Percentiles rank a stretch among this genome's conserved stretches.
Evolutionary conservation across 805 yeast species (phyloP).

Genomic region (Cyberlindnera maritima): DNA sequence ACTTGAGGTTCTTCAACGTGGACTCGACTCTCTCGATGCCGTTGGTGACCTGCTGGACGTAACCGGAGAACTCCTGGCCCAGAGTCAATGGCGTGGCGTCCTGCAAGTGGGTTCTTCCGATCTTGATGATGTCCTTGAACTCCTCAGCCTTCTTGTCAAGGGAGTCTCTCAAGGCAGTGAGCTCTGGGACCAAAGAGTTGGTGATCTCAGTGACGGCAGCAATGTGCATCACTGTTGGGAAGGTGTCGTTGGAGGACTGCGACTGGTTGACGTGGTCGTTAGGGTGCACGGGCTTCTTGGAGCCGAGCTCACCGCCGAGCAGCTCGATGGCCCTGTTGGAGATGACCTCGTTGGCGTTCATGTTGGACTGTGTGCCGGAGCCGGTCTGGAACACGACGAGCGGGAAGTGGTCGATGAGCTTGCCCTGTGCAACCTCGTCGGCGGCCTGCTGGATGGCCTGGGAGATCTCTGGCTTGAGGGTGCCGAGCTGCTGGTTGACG

Average conservation of each 20-base stretch:
- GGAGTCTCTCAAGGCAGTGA: slow-evolving; percentile 74
- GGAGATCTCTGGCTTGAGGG: slow-evolving; percentile 79
- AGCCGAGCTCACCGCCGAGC: slow-evolving; percentile 88
- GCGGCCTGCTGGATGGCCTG: slow-evolving; percentile 91
- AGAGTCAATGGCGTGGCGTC: slow-evolving; percentile 98
- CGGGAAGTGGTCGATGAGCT: slow-evolving; percentile 92
- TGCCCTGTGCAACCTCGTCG: slow-evolving; percentile 90
- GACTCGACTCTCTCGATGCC: slow-evolving; percentile 86
- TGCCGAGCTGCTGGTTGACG: slow-evolving; percentile 80
- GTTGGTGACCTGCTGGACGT: slow-evolving; percentile 87
- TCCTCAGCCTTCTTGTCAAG: slow-evolving; percentile 75
- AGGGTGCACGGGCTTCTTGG: slow-evolving; percentile 94
- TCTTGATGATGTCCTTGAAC: slow-evolving; percentile 87
- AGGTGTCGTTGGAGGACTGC: slow-evolving; percentile 97
- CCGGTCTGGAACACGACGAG: slow-evolving; percentile 99
- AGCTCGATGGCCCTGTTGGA: slow-evolving; percentile 97
- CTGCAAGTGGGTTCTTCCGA: slow-evolving; percentile 98
- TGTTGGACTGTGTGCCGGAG: slow-evolving; percentile 97
- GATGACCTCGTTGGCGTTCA: slow-evolving; percentile 99
- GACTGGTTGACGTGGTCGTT: slow-evolving; percentile 98
- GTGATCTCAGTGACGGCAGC: slow-evolving; percentile 93
- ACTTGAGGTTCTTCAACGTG: slow-evolving; percentile 70
- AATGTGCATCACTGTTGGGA: slow-evolving; percentile 99
- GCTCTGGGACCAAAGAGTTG: slow-evolving; percentile 72
- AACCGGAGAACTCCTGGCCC: slow-evolving; percentile 98